Conservation (phyloP, 2,329 filamentous ascomycete genomes). For the Neonectria punicea region DNA sequence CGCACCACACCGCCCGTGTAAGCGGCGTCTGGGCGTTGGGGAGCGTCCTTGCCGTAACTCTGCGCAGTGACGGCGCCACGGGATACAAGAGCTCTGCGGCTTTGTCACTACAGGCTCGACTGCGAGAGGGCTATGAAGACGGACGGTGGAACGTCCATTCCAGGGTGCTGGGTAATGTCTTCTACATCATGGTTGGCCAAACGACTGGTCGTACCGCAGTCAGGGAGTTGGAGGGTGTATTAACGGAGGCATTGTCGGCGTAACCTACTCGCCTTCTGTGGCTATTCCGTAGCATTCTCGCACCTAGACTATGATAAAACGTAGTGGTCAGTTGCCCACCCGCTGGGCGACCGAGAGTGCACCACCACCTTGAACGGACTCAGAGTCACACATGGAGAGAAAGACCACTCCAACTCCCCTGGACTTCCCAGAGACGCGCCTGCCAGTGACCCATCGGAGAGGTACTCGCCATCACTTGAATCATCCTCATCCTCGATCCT, state of each 20-base stretch:
- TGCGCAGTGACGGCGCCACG: slow-evolving; percentile 53
- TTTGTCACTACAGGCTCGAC: slow-evolving; percentile 51
- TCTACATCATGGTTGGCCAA: slow-evolving; percentile 68
- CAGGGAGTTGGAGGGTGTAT: slow-evolving; percentile 30
- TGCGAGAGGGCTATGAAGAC: slow-evolving; percentile 44
- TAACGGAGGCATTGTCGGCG: slow-evolving; percentile 26
- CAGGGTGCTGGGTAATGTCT: slow-evolving; percentile 66
- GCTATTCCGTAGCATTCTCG: no score
- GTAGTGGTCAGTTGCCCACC: not conserved
- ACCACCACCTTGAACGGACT: not conserved
- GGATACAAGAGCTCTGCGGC: slow-evolving; percentile 62
- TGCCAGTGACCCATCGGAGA: not conserved
- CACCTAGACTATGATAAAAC: not conserved
- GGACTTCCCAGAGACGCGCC: not conserved
- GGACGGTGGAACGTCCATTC: slow-evolving; percentile 62
- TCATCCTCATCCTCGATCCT: not conserved
- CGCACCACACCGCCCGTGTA: slow-evolving; percentile 62
- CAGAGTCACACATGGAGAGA: not conserved
- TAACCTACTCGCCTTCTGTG: no score
- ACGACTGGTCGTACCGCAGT: slow-evolving; percentile 49
- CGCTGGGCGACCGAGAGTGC: not conserved
- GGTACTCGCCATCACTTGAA: not conserved
- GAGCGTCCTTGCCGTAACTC: slow-evolving; percentile 75
- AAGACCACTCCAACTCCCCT: not conserved
- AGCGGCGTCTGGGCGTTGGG: slow-evolving; percentile 78